Conservation (phyloP, 169 alveolate species). For the Plasmodium coatneyi region DNA sequence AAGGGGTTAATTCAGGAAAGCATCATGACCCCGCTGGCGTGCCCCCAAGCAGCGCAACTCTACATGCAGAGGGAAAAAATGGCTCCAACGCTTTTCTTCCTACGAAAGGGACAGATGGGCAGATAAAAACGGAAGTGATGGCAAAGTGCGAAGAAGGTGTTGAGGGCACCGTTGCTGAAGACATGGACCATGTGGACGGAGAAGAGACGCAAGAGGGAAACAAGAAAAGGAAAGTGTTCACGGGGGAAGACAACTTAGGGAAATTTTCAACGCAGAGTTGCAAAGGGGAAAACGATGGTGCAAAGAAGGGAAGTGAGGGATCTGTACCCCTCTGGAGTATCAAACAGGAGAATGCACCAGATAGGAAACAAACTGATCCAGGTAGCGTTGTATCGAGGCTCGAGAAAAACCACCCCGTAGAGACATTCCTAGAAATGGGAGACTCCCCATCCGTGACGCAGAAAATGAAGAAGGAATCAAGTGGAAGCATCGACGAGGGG, state of each 20-base stretch:
- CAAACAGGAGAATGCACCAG: neutral
- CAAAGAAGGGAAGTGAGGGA: neutral
- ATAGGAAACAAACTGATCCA: neutral
- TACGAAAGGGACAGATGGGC: neutral
- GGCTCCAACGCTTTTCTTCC: neutral
- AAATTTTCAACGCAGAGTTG: neutral
- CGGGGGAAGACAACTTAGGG: neutral
- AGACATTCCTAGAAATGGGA: neutral
- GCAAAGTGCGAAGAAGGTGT: neutral
- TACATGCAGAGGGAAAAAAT: neutral
- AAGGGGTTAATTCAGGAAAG: neutral
- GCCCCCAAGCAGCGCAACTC: neutral
- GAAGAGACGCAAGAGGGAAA: neutral
- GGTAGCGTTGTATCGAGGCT: neutral
- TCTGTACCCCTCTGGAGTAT: neutral
- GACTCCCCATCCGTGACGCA: neutral
- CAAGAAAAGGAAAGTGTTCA: neutral
- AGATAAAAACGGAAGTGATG: neutral
- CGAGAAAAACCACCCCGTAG: neutral
- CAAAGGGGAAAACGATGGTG: neutral
- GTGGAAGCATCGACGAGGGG: neutral
- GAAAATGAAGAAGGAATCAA: neutral
- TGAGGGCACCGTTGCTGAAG: neutral
- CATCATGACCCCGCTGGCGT: neutral
- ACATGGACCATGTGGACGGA: neutral